Conservation (phyloP, 257 asterid species). For the Rhazya stricta region DNA sequence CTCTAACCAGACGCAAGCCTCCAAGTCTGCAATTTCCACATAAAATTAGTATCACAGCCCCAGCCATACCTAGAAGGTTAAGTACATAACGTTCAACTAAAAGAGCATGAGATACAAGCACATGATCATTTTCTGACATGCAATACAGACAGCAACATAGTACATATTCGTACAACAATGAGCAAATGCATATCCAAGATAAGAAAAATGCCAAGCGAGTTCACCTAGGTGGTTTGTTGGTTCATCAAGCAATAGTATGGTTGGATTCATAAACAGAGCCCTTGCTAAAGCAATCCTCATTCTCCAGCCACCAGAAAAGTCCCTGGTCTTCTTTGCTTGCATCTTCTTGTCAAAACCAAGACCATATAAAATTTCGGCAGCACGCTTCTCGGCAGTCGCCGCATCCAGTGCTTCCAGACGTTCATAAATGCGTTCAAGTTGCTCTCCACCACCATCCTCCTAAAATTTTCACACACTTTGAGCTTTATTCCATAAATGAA, state of each 20-base stretch:
- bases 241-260: slow-evolving; percentile 88
- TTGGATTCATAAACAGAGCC: slow-evolving; percentile 95
- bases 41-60: neutral
- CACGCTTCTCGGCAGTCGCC: slow-evolving; percentile 93
- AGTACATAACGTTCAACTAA: neutral
- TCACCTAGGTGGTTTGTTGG: slow-evolving; percentile 99
- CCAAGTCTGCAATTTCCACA: slow-evolving; percentile 52
- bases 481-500: neutral
- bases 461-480: slow-evolving; percentile 6
- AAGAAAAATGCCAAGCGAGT: neutral
- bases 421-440: slow-evolving; percentile 83
- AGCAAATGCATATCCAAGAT: neutral
- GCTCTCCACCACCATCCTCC: slow-evolving; percentile 98
- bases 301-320: slow-evolving; percentile 99
- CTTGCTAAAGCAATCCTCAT: slow-evolving; percentile 98
- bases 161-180: too few relatives aligned
- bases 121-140: neutral
- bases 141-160: neutral
- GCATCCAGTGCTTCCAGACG: slow-evolving; percentile 90
- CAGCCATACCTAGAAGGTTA: neutral
- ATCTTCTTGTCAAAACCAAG: slow-evolving; percentile 87
- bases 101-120: neutral
- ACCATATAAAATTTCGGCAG: slow-evolving; percentile 91
- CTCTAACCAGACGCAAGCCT: slow-evolving; percentile 98
- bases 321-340: slow-evolving; percentile 91